Conservation (phyloP, 2,329 filamentous ascomycete species). For the Hirsutella rhossiliensis region DNA sequence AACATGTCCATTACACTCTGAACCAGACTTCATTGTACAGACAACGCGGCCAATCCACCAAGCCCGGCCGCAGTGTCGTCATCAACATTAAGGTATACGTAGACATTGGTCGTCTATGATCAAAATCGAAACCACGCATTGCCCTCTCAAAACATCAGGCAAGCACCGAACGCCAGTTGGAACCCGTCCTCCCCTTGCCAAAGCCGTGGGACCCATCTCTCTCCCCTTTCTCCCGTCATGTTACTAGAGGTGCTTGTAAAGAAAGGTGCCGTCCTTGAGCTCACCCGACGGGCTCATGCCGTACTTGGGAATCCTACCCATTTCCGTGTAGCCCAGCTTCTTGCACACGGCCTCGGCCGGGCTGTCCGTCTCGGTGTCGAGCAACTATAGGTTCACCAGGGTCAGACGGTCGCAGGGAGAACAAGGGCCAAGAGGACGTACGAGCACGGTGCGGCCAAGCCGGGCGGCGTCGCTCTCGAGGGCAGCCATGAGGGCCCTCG, state of each 20-base stretch:
- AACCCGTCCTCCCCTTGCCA: neutral
- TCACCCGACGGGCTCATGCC: slow-evolving; percentile 35
- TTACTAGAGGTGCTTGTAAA: slow-evolving; percentile 42
- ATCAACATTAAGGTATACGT: too few species aligned
- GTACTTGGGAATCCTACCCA: slow-evolving; percentile 44
- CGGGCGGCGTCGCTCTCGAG: slow-evolving; percentile 41
- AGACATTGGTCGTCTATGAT: too few species aligned
- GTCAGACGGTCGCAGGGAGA: neutral
- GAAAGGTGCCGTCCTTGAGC: slow-evolving; percentile 39
- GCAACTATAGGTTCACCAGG: slow-evolving; percentile 20
- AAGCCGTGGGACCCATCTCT: neutral
- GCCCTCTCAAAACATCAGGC: neutral
- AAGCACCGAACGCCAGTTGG: neutral
- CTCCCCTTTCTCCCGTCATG: neutral
- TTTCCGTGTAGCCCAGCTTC: slow-evolving; percentile 41
- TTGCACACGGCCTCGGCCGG: slow-evolving; percentile 41
- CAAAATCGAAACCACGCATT: too few species aligned
- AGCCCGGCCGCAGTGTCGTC: too few species aligned
- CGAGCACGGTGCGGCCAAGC: slow-evolving; percentile 38
- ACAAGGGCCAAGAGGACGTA: slow-evolving; percentile 20
- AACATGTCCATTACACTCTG: too few species aligned
- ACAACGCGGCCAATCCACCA: too few species aligned
- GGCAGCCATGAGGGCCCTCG: slow-evolving; percentile 35
- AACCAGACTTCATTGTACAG: too few species aligned
- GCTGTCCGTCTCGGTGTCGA: slow-evolving; percentile 40